Evolutionary conservation across 257 asterid genomes (phyloP).

Genomic region (Solanum infundibuliforme): DNA sequence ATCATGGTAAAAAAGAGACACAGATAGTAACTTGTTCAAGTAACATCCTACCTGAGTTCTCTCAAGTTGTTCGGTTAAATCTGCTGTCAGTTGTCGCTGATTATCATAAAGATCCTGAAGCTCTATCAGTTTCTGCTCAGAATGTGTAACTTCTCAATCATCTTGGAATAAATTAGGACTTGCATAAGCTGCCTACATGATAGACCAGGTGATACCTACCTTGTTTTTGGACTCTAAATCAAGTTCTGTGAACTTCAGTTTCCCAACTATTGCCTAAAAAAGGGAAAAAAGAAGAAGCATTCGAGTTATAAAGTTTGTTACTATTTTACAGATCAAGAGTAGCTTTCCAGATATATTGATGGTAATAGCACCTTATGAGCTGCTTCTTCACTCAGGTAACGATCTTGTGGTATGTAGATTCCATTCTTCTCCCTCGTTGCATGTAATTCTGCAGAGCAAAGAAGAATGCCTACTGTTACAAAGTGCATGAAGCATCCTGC

Average conservation of each 20-base stretch:
- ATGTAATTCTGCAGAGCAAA: constrained; percentile 21
- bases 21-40: neutral
- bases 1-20: neutral
- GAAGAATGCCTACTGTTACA: neutral
- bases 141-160: neutral
- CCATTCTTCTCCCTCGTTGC: constrained; percentile 29
- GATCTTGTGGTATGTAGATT: constrained; percentile 17
- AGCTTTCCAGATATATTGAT: neutral
- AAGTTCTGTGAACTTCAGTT: constrained; percentile 10
- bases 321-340: neutral
- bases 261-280: constrained; percentile 17
- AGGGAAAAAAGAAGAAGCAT: neutral
- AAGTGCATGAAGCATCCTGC: neutral
- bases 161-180: neutral
- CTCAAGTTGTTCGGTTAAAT: constrained; percentile 30
- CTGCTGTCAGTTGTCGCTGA: constrained; percentile 39
- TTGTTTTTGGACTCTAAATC: constrained; percentile 17
- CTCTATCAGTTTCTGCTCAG: constrained; percentile 32
- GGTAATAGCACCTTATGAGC: constrained; percentile 23
- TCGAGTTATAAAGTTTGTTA: neutral
- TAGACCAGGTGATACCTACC: neutral
- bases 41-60: constrained; percentile 28
- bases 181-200: neutral
- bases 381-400: constrained; percentile 22
- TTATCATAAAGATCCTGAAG: constrained; percentile 29